Evolutionary conservation across 2,329 filamentous ascomycete species (phyloP).

Genomic region (Gliomastix tumulicola): DNA sequence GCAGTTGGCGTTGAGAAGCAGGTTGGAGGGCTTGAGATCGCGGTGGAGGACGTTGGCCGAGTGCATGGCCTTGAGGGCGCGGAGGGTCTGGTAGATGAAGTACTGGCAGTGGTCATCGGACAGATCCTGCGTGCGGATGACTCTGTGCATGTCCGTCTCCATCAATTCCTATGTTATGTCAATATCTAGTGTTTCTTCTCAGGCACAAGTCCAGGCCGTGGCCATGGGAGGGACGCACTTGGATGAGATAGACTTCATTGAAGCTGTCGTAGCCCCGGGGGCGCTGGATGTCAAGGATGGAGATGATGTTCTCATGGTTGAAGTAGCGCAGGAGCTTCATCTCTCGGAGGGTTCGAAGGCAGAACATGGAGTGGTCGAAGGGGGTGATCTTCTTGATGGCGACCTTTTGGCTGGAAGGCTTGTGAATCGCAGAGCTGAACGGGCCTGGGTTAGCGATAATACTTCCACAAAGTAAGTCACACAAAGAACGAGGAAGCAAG

Average conservation of each 20-base stretch:
- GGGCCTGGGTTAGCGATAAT: slow-evolving; percentile 1
- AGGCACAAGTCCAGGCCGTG: not conserved
- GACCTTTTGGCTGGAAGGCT: slow-evolving; percentile 95
- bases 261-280: slow-evolving; percentile 93
- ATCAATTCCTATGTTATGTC: slow-evolving; percentile 73
- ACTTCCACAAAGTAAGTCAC: not conserved
- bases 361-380: slow-evolving; percentile 99
- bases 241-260: slow-evolving; percentile 96
- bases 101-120: slow-evolving; percentile 99
- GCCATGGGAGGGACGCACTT: slow-evolving; percentile 49
- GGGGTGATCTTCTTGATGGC: slow-evolving; percentile 99
- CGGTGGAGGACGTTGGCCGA: slow-evolving; percentile 96
- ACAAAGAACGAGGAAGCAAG: slow-evolving; percentile 1
- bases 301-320: slow-evolving; percentile 99
- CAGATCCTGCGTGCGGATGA: slow-evolving; percentile 96
- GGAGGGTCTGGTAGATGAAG: slow-evolving; percentile 99
- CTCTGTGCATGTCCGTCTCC: slow-evolving; percentile 99
- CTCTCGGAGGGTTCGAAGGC: slow-evolving; percentile 88
- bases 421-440: slow-evolving; percentile 86
- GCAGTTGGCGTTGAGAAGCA: slow-evolving; percentile 96
- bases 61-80: slow-evolving; percentile 98
- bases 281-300: slow-evolving; percentile 98
- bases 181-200: slow-evolving; percentile 1
- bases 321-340: slow-evolving; percentile 99
- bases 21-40: slow-evolving; percentile 94